phyloP scores from a whole-genome alignment of 306 rosid genomes.

The Ochetophila trinervis region DNA sequence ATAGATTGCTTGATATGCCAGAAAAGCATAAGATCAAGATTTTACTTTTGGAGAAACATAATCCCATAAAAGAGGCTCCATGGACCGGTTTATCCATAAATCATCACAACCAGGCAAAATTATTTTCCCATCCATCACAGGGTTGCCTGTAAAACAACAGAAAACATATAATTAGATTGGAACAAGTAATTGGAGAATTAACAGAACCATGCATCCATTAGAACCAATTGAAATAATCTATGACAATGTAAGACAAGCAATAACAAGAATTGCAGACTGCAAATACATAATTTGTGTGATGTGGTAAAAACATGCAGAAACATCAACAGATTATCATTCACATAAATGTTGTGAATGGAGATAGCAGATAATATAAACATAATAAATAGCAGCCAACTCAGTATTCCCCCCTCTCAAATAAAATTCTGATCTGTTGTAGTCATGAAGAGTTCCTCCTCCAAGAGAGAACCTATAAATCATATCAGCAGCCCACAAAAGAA shows the following conservation, averaged over 20 bases:
- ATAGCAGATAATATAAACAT: not conserved
- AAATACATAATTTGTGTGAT: constrained; percentile 2
- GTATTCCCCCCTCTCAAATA: not conserved
- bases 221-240: constrained; percentile 13
- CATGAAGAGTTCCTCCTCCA: not conserved
- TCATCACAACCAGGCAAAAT: not conserved
- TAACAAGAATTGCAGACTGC: not conserved
- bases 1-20: not conserved
- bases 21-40: not conserved
- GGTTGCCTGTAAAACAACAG: constrained; percentile 40
- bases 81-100: not conserved
- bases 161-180: constrained; percentile 22
- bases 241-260: not conserved
- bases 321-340: not conserved
- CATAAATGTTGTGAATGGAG: constrained; percentile 1
- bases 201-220: not conserved
- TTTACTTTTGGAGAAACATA: not conserved
- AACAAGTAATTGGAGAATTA: constrained; percentile 13
- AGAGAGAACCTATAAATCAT: not conserved
- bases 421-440: not conserved
- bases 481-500: not conserved
- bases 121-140: not conserved
- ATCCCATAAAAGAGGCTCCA: not conserved
- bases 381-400: constrained; percentile 6
- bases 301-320: constrained; percentile 8